Evolutionary conservation across 805 yeast genomes (phyloP).

Genomic region (Yarrowia divulgata): DNA sequence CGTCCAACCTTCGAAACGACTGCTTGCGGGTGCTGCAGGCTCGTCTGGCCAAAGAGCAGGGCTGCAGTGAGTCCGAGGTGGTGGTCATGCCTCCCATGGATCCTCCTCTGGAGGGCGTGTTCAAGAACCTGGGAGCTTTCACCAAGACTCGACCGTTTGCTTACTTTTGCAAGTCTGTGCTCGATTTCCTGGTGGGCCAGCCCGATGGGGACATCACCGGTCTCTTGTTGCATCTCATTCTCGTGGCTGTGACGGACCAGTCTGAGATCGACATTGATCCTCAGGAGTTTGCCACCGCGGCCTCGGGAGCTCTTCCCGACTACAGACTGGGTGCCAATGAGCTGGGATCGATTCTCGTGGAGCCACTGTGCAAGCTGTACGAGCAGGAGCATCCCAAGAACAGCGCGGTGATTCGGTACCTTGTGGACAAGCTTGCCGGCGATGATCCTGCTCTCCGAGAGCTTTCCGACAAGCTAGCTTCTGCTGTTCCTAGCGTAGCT

Average conservation of each 20-base stretch:
- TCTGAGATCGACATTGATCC: slow-evolving; percentile 28
- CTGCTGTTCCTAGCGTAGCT: not conserved
- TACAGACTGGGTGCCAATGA: slow-evolving; percentile 10
- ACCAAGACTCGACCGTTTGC: slow-evolving; percentile 36
- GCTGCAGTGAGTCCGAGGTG: slow-evolving; percentile 56
- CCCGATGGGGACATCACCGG: slow-evolving; percentile 21
- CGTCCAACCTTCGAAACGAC: slow-evolving; percentile 82
- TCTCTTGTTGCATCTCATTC: slow-evolving; percentile 20
- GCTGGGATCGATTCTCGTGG: slow-evolving; percentile 1
- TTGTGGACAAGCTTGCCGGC: slow-evolving; percentile 21
- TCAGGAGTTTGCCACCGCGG: slow-evolving; percentile 25
- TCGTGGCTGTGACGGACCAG: slow-evolving; percentile 18
- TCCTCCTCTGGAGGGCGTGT: slow-evolving; percentile 61
- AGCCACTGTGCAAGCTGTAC: slow-evolving; percentile 15
- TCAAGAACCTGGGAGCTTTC: slow-evolving; percentile 54
- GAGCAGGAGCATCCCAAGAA: slow-evolving; percentile 10
- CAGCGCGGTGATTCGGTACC: slow-evolving; percentile 13
- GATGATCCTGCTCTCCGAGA: not conserved
- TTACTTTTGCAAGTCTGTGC: slow-evolving; percentile 40
- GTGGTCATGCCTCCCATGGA: slow-evolving; percentile 63
- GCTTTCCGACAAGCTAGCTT: slow-evolving; percentile 6
- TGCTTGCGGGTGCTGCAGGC: slow-evolving; percentile 71
- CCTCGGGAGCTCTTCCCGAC: slow-evolving; percentile 22
- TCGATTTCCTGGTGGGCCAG: slow-evolving; percentile 10
- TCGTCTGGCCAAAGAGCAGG: slow-evolving; percentile 54